Evolutionary conservation across 2,329 filamentous ascomycete genomes (phyloP), one percentile per base, ranked within the genome.

Genomic region (Mycogone perniciosa): DNA sequence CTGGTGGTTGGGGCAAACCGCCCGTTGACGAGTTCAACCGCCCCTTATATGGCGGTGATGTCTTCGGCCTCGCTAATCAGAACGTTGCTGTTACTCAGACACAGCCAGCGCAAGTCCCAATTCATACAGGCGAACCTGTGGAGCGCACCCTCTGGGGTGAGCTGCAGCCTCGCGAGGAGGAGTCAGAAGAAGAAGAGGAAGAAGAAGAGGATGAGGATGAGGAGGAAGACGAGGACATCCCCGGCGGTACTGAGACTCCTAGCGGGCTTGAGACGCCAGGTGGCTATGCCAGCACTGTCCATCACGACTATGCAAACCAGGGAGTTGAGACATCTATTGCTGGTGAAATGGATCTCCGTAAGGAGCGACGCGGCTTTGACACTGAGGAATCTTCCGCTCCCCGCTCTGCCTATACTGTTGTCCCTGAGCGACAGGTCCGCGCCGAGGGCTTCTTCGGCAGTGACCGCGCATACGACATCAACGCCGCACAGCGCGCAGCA

Each of bases 391-490:
- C 73, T 54, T 82, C 82, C 0, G 77, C 81, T 35, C 88, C 88
- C 6, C 84, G 88, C 56, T 85, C 85, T 26, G 90, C 93, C 11
- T 96, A 93, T 68, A 90, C 89, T 20, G 85, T 99, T 44, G 80
- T 99, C 26, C 89, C 89, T 8, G 92, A 99, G 71, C 87, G 88
- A 52, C 85, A 92, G 64, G 85, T 91, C 26, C 83, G 86, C 46
- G 83, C 89, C 5, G 86, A 91, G 60, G 93, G 93, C 42, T 97
- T 99, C 80, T 97, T 99, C 66, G 93, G 93, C 59, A 91, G 89
- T 60, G 92, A 97, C 65, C 86, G 89, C 63, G 87, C 87, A 11
- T 99, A 99, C 70, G 91, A 99, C 69, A 79, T 99, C 55, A 85
- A 82, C 50, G 66, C 65, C 35, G 64, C 52, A 38, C 70, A 68